Conservation (phyloP, 2,329 filamentous ascomycete species). For the Dothistroma septosporum region DNA sequence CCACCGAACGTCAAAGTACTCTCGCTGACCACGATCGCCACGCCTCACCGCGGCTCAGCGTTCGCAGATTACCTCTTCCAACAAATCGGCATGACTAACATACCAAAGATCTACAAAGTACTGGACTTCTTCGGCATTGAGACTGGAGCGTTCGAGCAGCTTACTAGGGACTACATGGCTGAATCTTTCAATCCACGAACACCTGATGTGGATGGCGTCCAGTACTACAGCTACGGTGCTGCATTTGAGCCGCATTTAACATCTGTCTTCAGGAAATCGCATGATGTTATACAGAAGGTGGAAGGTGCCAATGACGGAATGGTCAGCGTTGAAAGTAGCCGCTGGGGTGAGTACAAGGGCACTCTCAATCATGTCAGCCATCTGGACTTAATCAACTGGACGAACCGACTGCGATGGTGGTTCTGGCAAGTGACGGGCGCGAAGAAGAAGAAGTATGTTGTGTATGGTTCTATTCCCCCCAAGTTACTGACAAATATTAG, state of each 20-base stretch:
- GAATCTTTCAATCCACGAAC: conserved; percentile 57
- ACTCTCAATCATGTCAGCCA: conserved; percentile 61
- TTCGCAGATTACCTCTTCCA: conserved; percentile 61
- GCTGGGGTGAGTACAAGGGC: conserved; percentile 61
- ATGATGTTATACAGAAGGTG: conserved; percentile 50
- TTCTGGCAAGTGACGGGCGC: conserved; percentile 52
- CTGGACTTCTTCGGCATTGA: conserved; percentile 54
- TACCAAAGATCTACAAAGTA: conserved; percentile 54
- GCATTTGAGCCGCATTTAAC: conserved; percentile 52
- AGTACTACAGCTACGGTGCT: conserved; percentile 63
- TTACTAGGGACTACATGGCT: conserved; percentile 56
- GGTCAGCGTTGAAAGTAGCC: conserved; percentile 58
- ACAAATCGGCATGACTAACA: conserved; percentile 50
- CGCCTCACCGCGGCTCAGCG: conserved; percentile 58
- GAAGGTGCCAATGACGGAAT: conserved; percentile 62
- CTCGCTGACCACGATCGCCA: conserved; percentile 60
- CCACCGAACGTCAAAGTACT: conserved; percentile 70
- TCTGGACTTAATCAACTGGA: conserved; percentile 64
- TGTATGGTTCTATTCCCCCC: not conserved
- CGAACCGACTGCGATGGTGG: conserved; percentile 57
- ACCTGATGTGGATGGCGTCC: conserved; percentile 52
- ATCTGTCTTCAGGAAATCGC: conserved; percentile 55
- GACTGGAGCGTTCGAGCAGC: conserved; percentile 58
- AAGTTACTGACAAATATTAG: conserved; percentile 33
- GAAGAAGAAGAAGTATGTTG: conserved; percentile 49